Base-by-base conservation (phyloP, 2,329 filamentous ascomycete species). In the Monosporascus sp. region DNA sequence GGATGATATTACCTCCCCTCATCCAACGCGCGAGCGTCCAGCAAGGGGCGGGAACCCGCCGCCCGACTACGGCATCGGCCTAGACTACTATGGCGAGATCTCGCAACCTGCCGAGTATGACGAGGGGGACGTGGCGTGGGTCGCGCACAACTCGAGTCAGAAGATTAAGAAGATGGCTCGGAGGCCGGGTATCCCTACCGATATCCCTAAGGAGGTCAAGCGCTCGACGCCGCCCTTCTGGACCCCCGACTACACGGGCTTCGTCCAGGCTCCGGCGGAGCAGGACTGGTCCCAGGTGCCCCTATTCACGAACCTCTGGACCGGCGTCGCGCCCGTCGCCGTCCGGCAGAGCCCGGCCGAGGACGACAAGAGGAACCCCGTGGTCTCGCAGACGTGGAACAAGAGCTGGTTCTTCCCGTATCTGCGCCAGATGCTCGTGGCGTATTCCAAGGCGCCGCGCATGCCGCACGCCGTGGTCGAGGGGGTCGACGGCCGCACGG, bases 231-330 rank as follows among this genome's bases (percentile, higher is more conserved):
- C 50, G 27, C 50, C 50, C n/a, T 52, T 48, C 44, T 52, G 50
- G 50, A 52, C 50, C 22, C 27, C 50, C 11, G 44, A 45, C 50
- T 52, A 52, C 37, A 52, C 50, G 17, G 50, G 50, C n/a, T 48
- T 14, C 40, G 46, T 38, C n/a, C 17, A 48, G 31, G 46, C 44
- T 35, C 26, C 50, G 35, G 37, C 24, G 16, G 49, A 24, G 8
- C 37, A 51, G 37, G 35, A 44, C 19, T 52, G 50, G 50, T 47
- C 50, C 22, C 24, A 52, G 43, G 44, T 52, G 17, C 44, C 50
- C 14, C 41, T 52, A 3, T 46, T 52, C 44, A 52, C 50, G 35
- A 52, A 52, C 44, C 45, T 47, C 26, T 47, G n/a, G 26, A 52
- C 50, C n/a, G 50, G 50, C 20, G 35, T 52, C 14, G 20, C 50